Percentiles rank a stretch among this genome's conserved stretches.
Conservation (phyloP, 2,329 filamentous ascomycete species). For the Penicillium sp. region DNA sequence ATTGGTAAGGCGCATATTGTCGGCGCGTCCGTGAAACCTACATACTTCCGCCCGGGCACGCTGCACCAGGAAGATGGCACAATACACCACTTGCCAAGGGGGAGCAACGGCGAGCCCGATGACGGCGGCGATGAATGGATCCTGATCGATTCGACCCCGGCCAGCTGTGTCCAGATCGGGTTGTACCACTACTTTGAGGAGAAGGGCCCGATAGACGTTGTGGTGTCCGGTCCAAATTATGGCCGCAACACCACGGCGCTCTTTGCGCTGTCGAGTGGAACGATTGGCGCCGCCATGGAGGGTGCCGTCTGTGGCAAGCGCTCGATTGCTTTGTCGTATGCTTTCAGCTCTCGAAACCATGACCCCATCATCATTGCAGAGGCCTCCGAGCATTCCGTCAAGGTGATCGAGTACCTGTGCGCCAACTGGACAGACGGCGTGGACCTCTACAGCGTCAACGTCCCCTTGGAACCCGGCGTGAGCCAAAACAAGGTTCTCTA, state of each 20-base stretch:
- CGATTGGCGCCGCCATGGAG: constrained; percentile 75
- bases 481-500: constrained; percentile 73
- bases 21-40: constrained; percentile 79
- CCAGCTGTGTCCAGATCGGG: constrained; percentile 79
- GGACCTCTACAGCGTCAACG: constrained; percentile 89
- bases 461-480: constrained; percentile 79
- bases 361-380: constrained; percentile 78
- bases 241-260: constrained; percentile 79
- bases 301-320: constrained; percentile 69
- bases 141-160: constrained; percentile 77
- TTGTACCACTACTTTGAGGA: constrained; percentile 77
- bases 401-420: constrained; percentile 76
- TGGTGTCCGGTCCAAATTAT: constrained; percentile 80
- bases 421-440: constrained; percentile 72
- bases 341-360: constrained; percentile 84
- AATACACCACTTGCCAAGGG: constrained; percentile 61
- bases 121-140: constrained; percentile 73
- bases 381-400: constrained; percentile 72
- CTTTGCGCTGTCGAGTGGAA: constrained; percentile 76
- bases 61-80: constrained; percentile 67
- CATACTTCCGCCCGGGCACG: constrained; percentile 74
- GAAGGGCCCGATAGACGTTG: constrained; percentile 71
- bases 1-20: constrained; percentile 98
- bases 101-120: constrained; percentile 53
- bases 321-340: constrained; percentile 83